These are phyloP conservation scores for Pseudotsuga menziesii DNA, from an alignment of 75 land plant genomes.

Conservation along the genomic window DNA sequence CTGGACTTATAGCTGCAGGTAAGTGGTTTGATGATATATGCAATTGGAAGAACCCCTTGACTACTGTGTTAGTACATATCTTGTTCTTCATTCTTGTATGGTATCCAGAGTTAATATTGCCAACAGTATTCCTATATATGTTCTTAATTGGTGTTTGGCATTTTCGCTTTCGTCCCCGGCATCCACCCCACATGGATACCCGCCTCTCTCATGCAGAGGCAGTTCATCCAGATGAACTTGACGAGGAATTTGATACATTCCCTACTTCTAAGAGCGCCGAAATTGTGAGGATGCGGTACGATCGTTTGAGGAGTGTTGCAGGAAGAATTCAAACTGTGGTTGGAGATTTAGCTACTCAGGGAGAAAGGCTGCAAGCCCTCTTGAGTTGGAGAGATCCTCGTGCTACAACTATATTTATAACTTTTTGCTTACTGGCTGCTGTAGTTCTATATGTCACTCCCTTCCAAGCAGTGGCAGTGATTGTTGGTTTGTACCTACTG, in stretches of 20 bases:
- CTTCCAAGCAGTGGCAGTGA: slow-evolving; percentile 35
- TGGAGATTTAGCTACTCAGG: slow-evolving; percentile 84
- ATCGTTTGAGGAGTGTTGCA: slow-evolving; percentile 69
- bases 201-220: slow-evolving; percentile 26
- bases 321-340: slow-evolving; percentile 81
- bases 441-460: slow-evolving; percentile 55
- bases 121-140: slow-evolving; percentile 28
- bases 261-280: slow-evolving; percentile 40
- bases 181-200: slow-evolving; percentile 28
- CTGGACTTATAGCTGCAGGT: slow-evolving; percentile 26
- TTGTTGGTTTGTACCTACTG: slow-evolving; percentile 41
- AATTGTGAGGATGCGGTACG: slow-evolving; percentile 60
- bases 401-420: slow-evolving; percentile 56
- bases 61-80: slow-evolving; percentile 62
- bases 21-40: slow-evolving; percentile 52
- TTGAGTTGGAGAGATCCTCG: slow-evolving; percentile 83
- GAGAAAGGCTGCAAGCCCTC: slow-evolving; percentile 59
- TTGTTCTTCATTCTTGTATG: slow-evolving; percentile 63
- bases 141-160: slow-evolving; percentile 24
- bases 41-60: slow-evolving; percentile 63
- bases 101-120: slow-evolving; percentile 29
- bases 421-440: slow-evolving; percentile 55
- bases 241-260: slow-evolving; percentile 33
- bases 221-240: slow-evolving; percentile 26
- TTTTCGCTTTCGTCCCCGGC: slow-evolving; percentile 15